Percentiles rank a stretch among this genome's conserved stretches.
These are phyloP conservation scores for Rutidosis leptorrhynchoides DNA, from an alignment of 129 eudicot species.

Conservation along the genomic window DNA sequence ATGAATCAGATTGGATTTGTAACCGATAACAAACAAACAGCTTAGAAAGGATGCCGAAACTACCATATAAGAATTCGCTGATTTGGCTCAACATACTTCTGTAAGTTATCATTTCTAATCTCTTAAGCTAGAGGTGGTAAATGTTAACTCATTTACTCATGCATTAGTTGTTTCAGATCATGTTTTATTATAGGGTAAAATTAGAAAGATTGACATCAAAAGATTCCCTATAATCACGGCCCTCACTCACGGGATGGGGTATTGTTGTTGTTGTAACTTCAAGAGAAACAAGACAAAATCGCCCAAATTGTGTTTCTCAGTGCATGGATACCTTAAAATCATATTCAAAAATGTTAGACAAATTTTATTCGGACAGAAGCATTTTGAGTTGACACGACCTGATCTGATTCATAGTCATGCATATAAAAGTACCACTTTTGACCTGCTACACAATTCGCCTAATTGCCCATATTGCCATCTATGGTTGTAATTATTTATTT, in stretches of 20 bases:
- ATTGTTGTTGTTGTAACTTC: too few species aligned
- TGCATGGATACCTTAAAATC: too few species aligned
- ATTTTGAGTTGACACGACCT: background rate
- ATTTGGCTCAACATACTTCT: constrained; percentile 75
- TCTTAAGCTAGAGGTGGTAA: background rate
- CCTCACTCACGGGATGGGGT: too few species aligned
- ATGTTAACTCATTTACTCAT: background rate
- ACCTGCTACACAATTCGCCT: background rate
- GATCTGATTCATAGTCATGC: background rate
- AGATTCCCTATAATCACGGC: too few species aligned
- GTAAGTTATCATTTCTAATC: constrained; percentile 42
- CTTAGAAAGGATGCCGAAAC: constrained; percentile 62
- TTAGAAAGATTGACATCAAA: background rate
- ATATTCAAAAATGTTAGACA: background rate
- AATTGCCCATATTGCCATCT: background rate
- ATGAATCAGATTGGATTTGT: constrained; percentile 65
- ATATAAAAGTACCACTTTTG: background rate
- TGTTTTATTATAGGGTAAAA: background rate
- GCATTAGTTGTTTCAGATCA: background rate
- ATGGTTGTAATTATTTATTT: background rate
- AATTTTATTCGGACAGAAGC: too few species aligned
- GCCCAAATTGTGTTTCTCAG: background rate
- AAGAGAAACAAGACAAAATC: background rate
- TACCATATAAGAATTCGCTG: constrained; percentile 68
- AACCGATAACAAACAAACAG: constrained; percentile 46